Evolutionary conservation across 2,329 filamentous ascomycete species (phyloP), one percentile per base, ranked within the genome.

Genomic region (Leptographium radiaticola): DNA sequence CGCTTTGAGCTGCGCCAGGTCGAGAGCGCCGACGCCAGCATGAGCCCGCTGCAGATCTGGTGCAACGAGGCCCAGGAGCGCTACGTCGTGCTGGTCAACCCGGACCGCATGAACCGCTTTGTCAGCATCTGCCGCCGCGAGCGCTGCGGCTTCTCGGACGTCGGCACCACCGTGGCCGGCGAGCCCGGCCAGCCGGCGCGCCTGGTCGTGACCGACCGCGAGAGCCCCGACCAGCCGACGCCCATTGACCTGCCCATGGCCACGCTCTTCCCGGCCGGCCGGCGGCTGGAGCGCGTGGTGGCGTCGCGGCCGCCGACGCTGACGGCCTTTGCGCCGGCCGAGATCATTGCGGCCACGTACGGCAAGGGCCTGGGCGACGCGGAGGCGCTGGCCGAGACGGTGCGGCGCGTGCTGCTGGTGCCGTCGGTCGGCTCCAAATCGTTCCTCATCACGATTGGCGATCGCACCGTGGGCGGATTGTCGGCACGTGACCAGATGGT

Each of bases 1-100:
- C 84, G 81, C 47, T 97, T 98, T 60, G 91, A 98, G 68, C 77
- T 98, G n/a, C 83, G 93, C 59, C 88, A 97, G 64, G 78, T 98
- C 40, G 89, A 96, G 66, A 95, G 81, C 66, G 87, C 88, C 2
- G 93, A 97, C 68, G 81, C 77, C 59, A 86, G 88, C 65, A 91
- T 98, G 86, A 95, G 88, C 63, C 93, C 93, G 20, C 79, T 98
- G 55, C 88, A 97, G 66, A 95, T 98, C 48, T 97, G 91, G 90
- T 96, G 91, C 68, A 95, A 90, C 63, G 91, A 97, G 67, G 89
- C 93, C 0, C 93, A 98, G 66, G 93, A 98, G 69, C 80, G 93
- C 66, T 98, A 98, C 63, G 93, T 98, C 9, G 74, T 98, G 62
- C 83, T 94, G 10, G 82, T 98, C 58, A 89, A 90, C 57, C 80